Evolutionary conservation across 352 stramenopile genomes (phyloP), one percentile per base, ranked within the genome.

Genomic region (Globisporangium nunn): DNA sequence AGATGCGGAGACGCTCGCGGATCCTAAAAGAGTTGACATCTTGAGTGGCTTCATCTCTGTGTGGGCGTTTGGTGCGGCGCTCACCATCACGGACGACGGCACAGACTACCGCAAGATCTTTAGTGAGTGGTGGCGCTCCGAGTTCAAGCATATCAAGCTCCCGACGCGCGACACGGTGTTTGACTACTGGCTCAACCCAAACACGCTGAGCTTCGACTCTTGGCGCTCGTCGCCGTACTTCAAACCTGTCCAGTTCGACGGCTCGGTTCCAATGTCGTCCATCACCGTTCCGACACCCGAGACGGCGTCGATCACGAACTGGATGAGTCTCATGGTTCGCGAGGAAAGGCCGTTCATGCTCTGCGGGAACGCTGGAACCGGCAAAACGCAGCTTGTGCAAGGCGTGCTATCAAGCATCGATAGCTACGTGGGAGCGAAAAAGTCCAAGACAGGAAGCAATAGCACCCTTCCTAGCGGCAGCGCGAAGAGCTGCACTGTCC

Each of bases 161-260:
- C 95, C 94, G n/a, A 81, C 75, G 31, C 85, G 84, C 45, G 84
- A 98, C 54, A 97, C 92, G 0, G 87, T 98, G 1, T 98, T 98
- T 54, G 95, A 98, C 68, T 98, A 98, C 66, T 98, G 88, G 80
- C 74, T 98, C 28, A 94, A 98, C 54, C 84, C 90, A 0, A 86
- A 74, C 28, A 87, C 83, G 2, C 71, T 96, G 47, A 64, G 66
- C 5, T 98, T 98, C 61, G 93, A 98, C 44, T 86, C 84, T 17
- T 98, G 95, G 95, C 85, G 85, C 14, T 88, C 94, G n/a, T 96
- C 85, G 2, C 90, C 91, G 4, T 96, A 88, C 56, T 98, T 98
- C 63, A 85, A 84, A 52, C 64, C 57, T 3, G 86, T 93, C 0
- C 73, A 86, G 29, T 93, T 85, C 50, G 81, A 93, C 44, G 79